phyloP scores from a whole-genome alignment of 164 flowering plant species.

The Houttuynia cordata region DNA sequence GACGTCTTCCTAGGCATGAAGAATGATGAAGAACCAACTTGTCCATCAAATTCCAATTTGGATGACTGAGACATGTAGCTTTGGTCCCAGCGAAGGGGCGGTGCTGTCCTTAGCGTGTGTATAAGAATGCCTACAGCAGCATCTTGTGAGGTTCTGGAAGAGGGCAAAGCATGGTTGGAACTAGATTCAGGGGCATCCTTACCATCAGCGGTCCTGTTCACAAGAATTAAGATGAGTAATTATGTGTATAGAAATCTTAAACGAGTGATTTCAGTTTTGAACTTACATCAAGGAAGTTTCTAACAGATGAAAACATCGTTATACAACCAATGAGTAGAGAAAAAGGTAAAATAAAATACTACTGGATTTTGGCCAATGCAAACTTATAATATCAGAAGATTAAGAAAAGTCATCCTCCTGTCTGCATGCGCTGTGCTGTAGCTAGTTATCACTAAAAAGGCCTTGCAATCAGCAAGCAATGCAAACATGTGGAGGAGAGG shows the following conservation, averaged over 20 bases:
- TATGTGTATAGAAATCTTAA: not conserved
- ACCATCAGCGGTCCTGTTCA: conserved; percentile 23
- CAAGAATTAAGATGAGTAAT: conserved; percentile 1
- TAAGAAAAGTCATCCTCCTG: not conserved
- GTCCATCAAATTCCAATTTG: conserved; percentile 32
- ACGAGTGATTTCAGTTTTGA: not conserved
- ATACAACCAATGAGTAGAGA: not conserved
- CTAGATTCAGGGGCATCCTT: conserved; percentile 30
- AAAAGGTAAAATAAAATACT: too few relatives aligned
- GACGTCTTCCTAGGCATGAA: conserved; percentile 53
- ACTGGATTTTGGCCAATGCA: not conserved
- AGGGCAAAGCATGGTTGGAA: conserved; percentile 20
- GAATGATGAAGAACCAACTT: conserved; percentile 41
- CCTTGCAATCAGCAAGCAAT: too few relatives aligned
- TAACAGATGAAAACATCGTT: not conserved
- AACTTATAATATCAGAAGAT: not conserved
- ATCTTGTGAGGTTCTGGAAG: conserved; percentile 56
- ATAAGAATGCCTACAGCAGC: conserved; percentile 82
- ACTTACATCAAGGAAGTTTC: not conserved
- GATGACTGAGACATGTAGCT: conserved; percentile 44
- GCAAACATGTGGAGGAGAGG: too few relatives aligned
- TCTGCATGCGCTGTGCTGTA: too few relatives aligned
- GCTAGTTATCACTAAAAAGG: too few relatives aligned
- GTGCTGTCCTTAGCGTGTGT: conserved; percentile 78
- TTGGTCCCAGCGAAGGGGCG: conserved; percentile 67